Evolutionary conservation across 129 eudicot genomes (phyloP), one percentile per base, ranked within the genome.

Genomic region (Artemisia argyi): DNA sequence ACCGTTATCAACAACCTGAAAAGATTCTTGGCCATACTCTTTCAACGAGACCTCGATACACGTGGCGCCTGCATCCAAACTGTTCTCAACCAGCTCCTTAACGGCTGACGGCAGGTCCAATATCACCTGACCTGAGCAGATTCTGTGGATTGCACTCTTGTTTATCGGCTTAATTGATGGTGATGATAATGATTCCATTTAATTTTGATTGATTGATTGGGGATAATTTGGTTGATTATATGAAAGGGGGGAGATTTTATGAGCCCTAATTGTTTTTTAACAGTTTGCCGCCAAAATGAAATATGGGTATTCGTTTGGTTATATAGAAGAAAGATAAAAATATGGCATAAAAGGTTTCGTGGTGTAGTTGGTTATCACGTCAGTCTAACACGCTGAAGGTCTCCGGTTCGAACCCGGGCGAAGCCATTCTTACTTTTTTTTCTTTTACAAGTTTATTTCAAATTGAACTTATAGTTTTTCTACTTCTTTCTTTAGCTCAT

Each of bases 51-150:
- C 44, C 18, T 64, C 68, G 65, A 94, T 75, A 81, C 89, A 81
- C 61, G 96, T 84, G 67, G 98, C 91, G 22, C 97, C 98, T 42
- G 97, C 96, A 75, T 94, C 98, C 69, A 94, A 72, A 85, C 98
- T 94, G 82, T 94, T 94, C 81, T 94, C 98, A 6, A 94, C 97
- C 32, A 94, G 73, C 73, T 94, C 98, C 81, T 94, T 94, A 0
- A 94, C 52, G 97, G 13, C 98, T 92, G 10, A 96, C 78, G 78
- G 85, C 60, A 94, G 98, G 87, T 94, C 98, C 10, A 94, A 17
- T 11, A 88, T 90, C 18, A 94, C 98, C 72, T 94, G 97, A 2
- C 98, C 98, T 3, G 98, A 85, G 77, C 97, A 90, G 14, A 94
- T 94, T 68, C 86, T 80, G 75, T 94, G 98, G 17, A 87, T 87